Percentiles rank a stretch among this genome's conserved stretches.
These are phyloP conservation scores for Drechslerella coelobrocha DNA, from an alignment of 2,329 filamentous ascomycete species.

Conservation along the genomic window DNA sequence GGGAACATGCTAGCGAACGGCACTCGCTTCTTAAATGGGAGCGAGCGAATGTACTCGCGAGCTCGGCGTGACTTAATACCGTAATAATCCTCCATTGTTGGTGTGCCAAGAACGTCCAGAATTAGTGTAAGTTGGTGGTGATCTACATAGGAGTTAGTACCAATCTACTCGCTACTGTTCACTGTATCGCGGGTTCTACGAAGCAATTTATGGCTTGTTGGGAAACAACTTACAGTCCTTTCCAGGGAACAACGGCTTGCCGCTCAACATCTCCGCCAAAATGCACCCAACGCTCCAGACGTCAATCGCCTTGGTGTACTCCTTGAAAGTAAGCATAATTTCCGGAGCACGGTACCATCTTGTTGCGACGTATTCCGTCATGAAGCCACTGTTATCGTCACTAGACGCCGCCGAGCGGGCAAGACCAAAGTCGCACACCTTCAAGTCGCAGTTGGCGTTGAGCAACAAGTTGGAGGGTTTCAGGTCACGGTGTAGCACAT, in stretches of 20 bases:
- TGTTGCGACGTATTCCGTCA: constrained; percentile 99
- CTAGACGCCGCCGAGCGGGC: constrained; percentile 94
- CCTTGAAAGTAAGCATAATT: constrained; percentile 99
- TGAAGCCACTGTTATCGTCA: constrained; percentile 99
- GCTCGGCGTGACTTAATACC: constrained; percentile 98
- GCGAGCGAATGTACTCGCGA: constrained; percentile 94
- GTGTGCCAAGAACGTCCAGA: constrained; percentile 93
- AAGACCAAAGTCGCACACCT: constrained; percentile 98
- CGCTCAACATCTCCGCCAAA: constrained; percentile 96
- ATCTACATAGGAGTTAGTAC: constrained; percentile 64
- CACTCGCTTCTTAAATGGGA: constrained; percentile 99
- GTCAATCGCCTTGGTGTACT: constrained; percentile 99
- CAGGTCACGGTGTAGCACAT: constrained; percentile 94
- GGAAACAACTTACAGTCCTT: constrained; percentile 80
- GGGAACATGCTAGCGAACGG: constrained; percentile 96
- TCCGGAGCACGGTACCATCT: constrained; percentile 98
- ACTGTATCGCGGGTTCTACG: constrained; percentile 4
- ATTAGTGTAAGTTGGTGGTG: constrained; percentile 98
- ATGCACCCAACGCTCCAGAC: constrained; percentile 99
- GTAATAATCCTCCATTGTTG: constrained; percentile 99
- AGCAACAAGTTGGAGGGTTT: constrained; percentile 97
- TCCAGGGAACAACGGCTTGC: constrained; percentile 95
- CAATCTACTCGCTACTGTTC: constrained; percentile 21
- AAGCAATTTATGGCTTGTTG: constrained; percentile 1
- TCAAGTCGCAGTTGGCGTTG: constrained; percentile 98